These are phyloP conservation scores for Pezicula rhizophila DNA, from an alignment of 2,329 filamentous ascomycete genomes.

Conservation along the genomic window DNA sequence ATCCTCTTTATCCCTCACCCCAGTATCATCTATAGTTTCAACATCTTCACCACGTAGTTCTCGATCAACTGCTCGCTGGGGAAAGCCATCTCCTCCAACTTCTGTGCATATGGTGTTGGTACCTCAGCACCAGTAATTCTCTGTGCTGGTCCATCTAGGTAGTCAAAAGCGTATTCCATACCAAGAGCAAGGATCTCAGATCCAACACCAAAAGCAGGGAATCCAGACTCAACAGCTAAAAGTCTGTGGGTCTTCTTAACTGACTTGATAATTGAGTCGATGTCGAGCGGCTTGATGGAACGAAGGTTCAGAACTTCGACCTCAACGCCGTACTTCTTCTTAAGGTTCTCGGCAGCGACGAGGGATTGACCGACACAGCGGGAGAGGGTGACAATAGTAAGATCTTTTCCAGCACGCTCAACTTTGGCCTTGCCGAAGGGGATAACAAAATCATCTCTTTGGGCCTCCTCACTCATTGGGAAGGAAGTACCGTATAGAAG, in stretches of 20 bases:
- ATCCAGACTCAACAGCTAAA: constrained; percentile 89
- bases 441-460: constrained; percentile 93
- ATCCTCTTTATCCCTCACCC: not conserved
- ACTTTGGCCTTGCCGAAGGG: constrained; percentile 99
- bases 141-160: constrained; percentile 88
- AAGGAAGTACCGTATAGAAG: constrained; percentile 88
- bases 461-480: constrained; percentile 94
- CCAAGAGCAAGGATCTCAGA: constrained; percentile 89
- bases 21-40: constrained; percentile 57
- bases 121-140: constrained; percentile 96
- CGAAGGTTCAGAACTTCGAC: constrained; percentile 97
- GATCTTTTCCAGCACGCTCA: constrained; percentile 89
- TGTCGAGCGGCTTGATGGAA: constrained; percentile 92
- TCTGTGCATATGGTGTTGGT: constrained; percentile 88
- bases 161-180: constrained; percentile 98
- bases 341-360: constrained; percentile 80
- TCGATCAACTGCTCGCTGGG: constrained; percentile 84
- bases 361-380: constrained; percentile 93
- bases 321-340: constrained; percentile 94
- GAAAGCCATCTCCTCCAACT: constrained; percentile 93
- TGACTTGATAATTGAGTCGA: constrained; percentile 91
- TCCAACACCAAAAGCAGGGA: constrained; percentile 88
- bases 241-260: constrained; percentile 98
- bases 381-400: constrained; percentile 91
- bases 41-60: constrained; percentile 81